Evolutionary conservation across 139 green algal genomes (phyloP).

Genomic region (Tetraselmis chui): DNA sequence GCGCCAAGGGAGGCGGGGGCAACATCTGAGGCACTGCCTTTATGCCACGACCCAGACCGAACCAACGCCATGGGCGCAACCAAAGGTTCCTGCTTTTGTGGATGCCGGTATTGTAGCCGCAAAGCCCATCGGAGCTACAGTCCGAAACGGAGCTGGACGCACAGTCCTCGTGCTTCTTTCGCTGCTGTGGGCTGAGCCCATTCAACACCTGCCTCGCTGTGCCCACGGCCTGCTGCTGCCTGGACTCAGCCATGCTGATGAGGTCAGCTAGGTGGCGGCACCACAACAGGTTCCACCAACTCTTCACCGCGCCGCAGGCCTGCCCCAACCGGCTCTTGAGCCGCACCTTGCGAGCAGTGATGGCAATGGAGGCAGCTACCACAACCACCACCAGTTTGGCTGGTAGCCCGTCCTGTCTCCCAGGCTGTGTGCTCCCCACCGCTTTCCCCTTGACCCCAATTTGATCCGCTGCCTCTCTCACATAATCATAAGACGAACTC

Average conservation of each 20-base stretch:
- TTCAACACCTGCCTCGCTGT: neutral
- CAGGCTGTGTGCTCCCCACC: too few species aligned
- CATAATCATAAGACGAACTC: too few species aligned
- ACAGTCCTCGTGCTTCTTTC: neutral
- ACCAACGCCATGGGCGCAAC: neutral
- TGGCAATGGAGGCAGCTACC: neutral
- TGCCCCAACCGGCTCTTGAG: neutral
- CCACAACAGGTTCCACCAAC: neutral
- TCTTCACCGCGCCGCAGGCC: neutral
- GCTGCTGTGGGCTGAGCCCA: neutral
- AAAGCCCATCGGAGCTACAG: neutral
- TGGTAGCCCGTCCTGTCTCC: neutral
- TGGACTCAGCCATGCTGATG: neutral
- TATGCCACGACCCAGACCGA: neutral
- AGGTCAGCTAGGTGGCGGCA: neutral
- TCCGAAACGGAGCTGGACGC: neutral
- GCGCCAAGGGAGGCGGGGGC: neutral
- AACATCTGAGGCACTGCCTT: neutral
- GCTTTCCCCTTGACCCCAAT: too few species aligned
- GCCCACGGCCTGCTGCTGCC: neutral
- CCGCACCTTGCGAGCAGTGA: neutral
- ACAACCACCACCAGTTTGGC: neutral
- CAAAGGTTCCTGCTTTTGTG: neutral
- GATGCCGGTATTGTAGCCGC: neutral
- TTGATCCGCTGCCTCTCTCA: too few species aligned